Conservation (phyloP, 495 filamentous ascomycete genomes). For the Penicillium lagena region DNA sequence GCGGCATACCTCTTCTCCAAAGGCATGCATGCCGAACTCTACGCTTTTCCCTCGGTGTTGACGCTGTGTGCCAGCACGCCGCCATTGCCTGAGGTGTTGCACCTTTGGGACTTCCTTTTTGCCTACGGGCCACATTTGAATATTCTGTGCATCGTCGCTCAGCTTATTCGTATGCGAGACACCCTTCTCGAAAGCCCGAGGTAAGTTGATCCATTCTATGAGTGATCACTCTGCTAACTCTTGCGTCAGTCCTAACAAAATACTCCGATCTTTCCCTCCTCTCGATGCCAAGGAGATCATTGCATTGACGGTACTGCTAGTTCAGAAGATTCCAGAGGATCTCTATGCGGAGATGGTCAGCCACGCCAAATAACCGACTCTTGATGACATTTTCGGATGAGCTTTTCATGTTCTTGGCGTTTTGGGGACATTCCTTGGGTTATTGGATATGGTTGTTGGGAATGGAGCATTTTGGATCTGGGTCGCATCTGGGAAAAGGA, state of each 20-base stretch:
- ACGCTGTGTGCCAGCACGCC: constrained; percentile 95
- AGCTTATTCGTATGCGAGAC: constrained; percentile 82
- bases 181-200: constrained; percentile 74
- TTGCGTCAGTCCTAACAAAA: constrained; percentile 71
- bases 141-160: constrained; percentile 94
- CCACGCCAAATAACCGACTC: constrained; percentile 62
- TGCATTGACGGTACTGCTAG: constrained; percentile 66
- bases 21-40: constrained; percentile 84
- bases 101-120: constrained; percentile 97
- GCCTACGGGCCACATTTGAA: constrained; percentile 94
- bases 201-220: constrained; percentile 40
- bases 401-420: constrained; percentile 12
- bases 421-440: constrained; percentile 6
- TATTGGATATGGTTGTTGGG: background rate
- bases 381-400: background rate
- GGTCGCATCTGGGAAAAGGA: no score
- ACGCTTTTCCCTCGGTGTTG: constrained; percentile 94
- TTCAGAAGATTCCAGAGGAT: constrained; percentile 79
- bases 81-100: constrained; percentile 88
- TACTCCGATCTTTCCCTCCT: constrained; percentile 82
- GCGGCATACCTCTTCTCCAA: constrained; percentile 76
- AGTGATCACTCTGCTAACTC: constrained; percentile 6
- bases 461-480: constrained; percentile 1
- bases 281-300: constrained; percentile 79
- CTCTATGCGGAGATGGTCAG: constrained; percentile 82